Evolutionary conservation across 352 stramenopile species (phyloP).

Genomic region (Globisporangium barbulae): DNA sequence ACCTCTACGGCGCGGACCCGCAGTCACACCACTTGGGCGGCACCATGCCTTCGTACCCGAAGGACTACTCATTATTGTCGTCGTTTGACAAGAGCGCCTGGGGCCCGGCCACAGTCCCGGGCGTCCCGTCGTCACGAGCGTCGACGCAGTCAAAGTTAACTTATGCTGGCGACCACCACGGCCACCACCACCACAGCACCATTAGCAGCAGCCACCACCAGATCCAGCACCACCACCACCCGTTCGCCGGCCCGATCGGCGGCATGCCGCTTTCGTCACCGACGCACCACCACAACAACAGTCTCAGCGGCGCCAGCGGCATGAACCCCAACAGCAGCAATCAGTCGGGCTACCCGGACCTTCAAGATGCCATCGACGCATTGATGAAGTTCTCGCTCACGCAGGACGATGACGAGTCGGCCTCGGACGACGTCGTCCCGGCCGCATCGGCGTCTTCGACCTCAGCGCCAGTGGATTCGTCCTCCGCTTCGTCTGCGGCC

Average conservation of each 20-base stretch:
- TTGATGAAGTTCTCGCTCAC: slow-evolving; percentile 86
- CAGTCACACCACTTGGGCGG: slow-evolving; percentile 23
- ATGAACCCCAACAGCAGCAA: slow-evolving; percentile 3
- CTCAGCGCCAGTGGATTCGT: neutral
- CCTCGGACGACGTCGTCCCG: slow-evolving; percentile 21
- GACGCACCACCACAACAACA: slow-evolving; percentile 15
- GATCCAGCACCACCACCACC: neutral
- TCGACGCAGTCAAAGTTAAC: slow-evolving; percentile 37
- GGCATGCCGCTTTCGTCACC: slow-evolving; percentile 23
- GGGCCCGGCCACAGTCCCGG: slow-evolving; percentile 13
- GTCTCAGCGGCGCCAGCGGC: slow-evolving; percentile 8
- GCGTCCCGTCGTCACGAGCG: slow-evolving; percentile 6
- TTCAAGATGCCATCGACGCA: slow-evolving; percentile 85
- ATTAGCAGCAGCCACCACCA: slow-evolving; percentile 12
- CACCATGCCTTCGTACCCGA: slow-evolving; percentile 44
- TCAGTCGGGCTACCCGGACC: slow-evolving; percentile 56
- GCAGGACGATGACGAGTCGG: slow-evolving; percentile 37
- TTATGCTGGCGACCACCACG: slow-evolving; percentile 47
- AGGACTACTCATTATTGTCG: slow-evolving; percentile 64
- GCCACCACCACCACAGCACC: neutral
- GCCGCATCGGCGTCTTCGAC: slow-evolving; percentile 4
- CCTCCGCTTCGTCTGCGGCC: neutral
- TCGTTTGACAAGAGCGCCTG: slow-evolving; percentile 62
- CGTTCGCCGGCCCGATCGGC: slow-evolving; percentile 23
- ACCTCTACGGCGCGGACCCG: slow-evolving; percentile 29